phyloP scores from a whole-genome alignment of 208 protist species.

The Wallacemonas collosoma region DNA sequence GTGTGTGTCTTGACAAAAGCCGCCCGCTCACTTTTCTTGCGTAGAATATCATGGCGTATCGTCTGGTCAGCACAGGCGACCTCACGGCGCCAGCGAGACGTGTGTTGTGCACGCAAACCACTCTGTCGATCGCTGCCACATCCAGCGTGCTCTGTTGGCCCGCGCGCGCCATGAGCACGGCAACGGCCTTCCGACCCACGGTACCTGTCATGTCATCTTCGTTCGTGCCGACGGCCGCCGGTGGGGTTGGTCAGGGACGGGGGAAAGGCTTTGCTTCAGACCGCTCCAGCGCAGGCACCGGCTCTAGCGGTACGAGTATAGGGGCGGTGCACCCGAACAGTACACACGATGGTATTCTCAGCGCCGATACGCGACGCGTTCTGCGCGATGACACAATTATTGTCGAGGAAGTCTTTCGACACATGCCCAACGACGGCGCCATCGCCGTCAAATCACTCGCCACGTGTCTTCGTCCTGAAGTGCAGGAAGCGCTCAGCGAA shows the following conservation, averaged over 20 bases:
- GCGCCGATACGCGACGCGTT: constrained; percentile 41
- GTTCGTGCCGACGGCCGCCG: no score
- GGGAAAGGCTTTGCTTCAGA: neutral
- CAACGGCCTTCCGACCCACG: neutral
- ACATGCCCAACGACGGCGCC: constrained; percentile 57
- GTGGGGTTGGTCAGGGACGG: no score
- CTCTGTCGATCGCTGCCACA: no score
- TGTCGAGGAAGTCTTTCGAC: constrained; percentile 52
- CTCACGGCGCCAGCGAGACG: no score
- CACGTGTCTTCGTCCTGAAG: constrained; percentile 40
- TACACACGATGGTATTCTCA: constrained; percentile 63
- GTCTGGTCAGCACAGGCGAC: no score
- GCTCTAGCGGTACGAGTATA: neutral
- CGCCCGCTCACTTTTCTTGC: no score
- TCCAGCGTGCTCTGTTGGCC: no score
- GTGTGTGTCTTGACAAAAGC: no score
- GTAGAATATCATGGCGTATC: no score
- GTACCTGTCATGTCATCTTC: neutral
- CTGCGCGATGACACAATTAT: constrained; percentile 76
- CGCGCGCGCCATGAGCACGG: no score
- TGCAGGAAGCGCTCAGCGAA: constrained; percentile 83
- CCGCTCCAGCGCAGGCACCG: neutral
- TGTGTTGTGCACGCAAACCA: no score
- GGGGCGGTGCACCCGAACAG: constrained; percentile 30
- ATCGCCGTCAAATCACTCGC: constrained; percentile 73